phyloP scores from a whole-genome alignment of 805 yeast species.

The Wickerhamomyces bovis region DNA sequence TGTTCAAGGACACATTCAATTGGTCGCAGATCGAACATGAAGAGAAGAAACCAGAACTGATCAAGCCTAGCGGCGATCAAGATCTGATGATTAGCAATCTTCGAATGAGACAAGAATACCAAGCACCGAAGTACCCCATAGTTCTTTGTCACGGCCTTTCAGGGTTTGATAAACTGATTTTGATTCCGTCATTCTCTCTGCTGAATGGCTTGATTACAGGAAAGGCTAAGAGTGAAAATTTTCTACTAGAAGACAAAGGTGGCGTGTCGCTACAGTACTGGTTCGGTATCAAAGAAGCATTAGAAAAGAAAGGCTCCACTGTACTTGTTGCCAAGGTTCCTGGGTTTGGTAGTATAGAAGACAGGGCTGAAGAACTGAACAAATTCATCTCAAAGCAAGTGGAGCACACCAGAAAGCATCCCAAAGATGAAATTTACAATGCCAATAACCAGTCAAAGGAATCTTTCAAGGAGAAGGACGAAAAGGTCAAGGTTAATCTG shows the following conservation, averaged over 20 bases:
- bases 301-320: slow-evolving; percentile 56
- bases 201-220: slow-evolving; percentile 18
- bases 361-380: slow-evolving; percentile 56
- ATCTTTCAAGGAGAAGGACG: slow-evolving; percentile 16
- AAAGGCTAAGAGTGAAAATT: slow-evolving; percentile 5
- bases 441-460: slow-evolving; percentile 3
- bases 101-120: slow-evolving; percentile 33
- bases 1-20: slow-evolving; percentile 6
- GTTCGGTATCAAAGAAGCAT: slow-evolving; percentile 66
- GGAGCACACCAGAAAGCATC: slow-evolving; percentile 14
- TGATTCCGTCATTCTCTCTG: slow-evolving; percentile 37
- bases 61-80: slow-evolving; percentile 4
- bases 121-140: slow-evolving; percentile 64
- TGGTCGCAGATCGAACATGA: slow-evolving; percentile 9
- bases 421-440: slow-evolving; percentile 23
- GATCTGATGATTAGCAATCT: slow-evolving; percentile 12
- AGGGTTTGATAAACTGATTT: slow-evolving; percentile 60
- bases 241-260: slow-evolving; percentile 22
- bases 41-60: background rate
- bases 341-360: slow-evolving; percentile 69
- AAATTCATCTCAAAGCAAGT: slow-evolving; percentile 35
- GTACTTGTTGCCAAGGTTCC: slow-evolving; percentile 77
- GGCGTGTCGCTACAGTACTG: slow-evolving; percentile 61
- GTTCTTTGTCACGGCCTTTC: slow-evolving; percentile 83
- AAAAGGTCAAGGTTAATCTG: slow-evolving; percentile 54